phyloP scores from a whole-genome alignment of 768 basidiomycete species.

The Agaricus blazei region DNA sequence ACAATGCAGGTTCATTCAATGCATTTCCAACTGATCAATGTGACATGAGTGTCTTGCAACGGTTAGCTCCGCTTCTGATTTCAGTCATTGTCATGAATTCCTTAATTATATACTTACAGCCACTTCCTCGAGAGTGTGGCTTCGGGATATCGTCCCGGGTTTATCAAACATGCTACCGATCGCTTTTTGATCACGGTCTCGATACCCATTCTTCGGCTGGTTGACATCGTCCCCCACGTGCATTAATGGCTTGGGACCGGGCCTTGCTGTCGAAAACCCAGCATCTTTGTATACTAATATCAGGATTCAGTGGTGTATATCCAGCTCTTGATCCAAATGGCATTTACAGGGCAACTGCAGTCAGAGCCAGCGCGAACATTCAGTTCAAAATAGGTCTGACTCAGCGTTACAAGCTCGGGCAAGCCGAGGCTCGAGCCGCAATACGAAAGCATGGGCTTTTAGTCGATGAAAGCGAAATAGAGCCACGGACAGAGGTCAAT shows the following conservation, averaged over 20 bases:
- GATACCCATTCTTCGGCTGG: slow-evolving; percentile 46
- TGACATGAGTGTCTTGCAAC: slow-evolving; percentile 24
- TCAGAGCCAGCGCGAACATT: slow-evolving; percentile 28
- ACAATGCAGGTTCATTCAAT: slow-evolving; percentile 25
- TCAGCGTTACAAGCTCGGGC: slow-evolving; percentile 52
- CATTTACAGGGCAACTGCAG: slow-evolving; percentile 27
- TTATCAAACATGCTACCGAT: slow-evolving; percentile 39
- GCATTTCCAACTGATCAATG: slow-evolving; percentile 15
- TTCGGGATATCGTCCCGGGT: slow-evolving; percentile 54
- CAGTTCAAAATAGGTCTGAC: slow-evolving; percentile 63
- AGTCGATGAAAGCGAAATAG: slow-evolving; percentile 37
- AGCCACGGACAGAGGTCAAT: slow-evolving; percentile 17
- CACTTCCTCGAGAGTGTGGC: slow-evolving; percentile 60
- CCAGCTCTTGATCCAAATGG: slow-evolving; percentile 46
- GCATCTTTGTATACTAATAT: slow-evolving; percentile 62
- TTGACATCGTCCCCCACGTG: slow-evolving; percentile 51
- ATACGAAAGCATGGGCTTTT: slow-evolving; percentile 47
- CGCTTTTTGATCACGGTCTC: slow-evolving; percentile 53
- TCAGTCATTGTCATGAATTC: not conserved
- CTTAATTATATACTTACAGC: slow-evolving; percentile 23
- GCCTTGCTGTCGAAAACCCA: slow-evolving; percentile 51
- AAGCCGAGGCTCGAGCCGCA: slow-evolving; percentile 41
- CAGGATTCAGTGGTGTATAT: slow-evolving; percentile 47
- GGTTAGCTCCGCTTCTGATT: slow-evolving; percentile 17
- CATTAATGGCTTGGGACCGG: slow-evolving; percentile 72